phyloP scores from a whole-genome alignment of 78 protist genomes.

The Monocercomonoides exilis region DNA sequence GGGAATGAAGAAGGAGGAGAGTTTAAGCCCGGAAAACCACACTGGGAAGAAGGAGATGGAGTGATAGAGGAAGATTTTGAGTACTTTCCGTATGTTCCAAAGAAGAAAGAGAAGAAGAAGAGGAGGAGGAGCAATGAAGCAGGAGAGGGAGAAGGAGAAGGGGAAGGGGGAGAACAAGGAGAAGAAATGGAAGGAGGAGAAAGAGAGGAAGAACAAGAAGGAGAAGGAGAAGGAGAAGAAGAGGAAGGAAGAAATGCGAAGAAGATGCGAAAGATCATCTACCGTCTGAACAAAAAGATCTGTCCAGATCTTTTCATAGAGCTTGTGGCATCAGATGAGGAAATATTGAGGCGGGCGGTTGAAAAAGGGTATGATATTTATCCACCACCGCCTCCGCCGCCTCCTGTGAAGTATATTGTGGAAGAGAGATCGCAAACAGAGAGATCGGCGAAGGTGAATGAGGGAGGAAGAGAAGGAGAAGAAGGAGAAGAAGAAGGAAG shows the following conservation, averaged over 20 bases:
- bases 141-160: not conserved
- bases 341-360: not conserved
- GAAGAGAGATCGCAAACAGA: not conserved
- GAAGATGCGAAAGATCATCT: not conserved
- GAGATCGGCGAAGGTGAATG: not conserved
- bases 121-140: not conserved
- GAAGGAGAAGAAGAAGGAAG: not conserved
- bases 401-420: not conserved
- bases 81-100: not conserved
- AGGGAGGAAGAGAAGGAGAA: not conserved
- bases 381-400: not conserved
- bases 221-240: not conserved
- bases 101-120: not conserved
- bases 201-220: not conserved
- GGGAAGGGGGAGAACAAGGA: not conserved
- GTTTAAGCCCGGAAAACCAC: too few relatives aligned
- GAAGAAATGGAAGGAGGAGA: not conserved
- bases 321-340: not conserved
- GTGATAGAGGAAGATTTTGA: not conserved
- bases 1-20: not conserved
- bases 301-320: not conserved
- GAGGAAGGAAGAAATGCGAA: not conserved
- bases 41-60: not conserved
- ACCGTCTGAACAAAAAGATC: not conserved
- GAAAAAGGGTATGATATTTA: not conserved